These are phyloP conservation scores for Sphagnurus paluster DNA, from an alignment of 1,284 basidiomycete species.

Conservation along the genomic window DNA sequence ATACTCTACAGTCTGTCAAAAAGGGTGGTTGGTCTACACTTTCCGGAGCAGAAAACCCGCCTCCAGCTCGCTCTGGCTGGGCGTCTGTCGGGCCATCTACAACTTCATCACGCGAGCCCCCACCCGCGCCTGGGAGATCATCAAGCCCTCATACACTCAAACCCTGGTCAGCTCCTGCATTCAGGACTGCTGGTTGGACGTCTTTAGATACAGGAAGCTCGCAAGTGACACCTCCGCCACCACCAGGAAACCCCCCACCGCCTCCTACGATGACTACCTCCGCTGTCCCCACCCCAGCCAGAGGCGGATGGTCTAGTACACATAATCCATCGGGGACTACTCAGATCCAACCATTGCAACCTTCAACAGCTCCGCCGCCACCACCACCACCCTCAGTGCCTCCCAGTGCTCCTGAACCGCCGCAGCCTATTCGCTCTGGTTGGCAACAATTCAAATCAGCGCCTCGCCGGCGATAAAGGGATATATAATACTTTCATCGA, in stretches of 20 bases:
- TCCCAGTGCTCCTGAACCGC: constrained; percentile 23
- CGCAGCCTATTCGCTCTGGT: constrained; percentile 31
- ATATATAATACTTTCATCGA: background rate
- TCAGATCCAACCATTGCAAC: background rate
- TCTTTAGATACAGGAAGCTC: constrained; percentile 48
- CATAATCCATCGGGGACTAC: too few relatives aligned
- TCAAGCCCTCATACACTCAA: constrained; percentile 11
- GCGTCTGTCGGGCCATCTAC: constrained; percentile 39
- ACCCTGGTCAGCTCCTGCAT: constrained; percentile 37
- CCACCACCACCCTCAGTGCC: background rate
- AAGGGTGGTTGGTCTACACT: constrained; percentile 52
- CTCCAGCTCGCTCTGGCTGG: constrained; percentile 45
- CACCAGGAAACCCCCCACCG: constrained; percentile 21
- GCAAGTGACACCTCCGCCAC: constrained; percentile 21
- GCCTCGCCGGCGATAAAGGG: constrained; percentile 16
- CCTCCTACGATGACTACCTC: constrained; percentile 15
- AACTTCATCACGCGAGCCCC: constrained; percentile 15
- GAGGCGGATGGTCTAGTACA: background rate
- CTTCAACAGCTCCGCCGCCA: background rate
- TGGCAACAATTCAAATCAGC: constrained; percentile 57
- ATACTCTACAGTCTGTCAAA: constrained; percentile 31
- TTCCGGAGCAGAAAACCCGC: constrained; percentile 19
- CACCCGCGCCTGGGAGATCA: constrained; percentile 21
- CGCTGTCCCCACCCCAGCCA: background rate
- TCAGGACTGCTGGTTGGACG: constrained; percentile 60